Evolutionary conservation across 2,329 filamentous ascomycete genomes (phyloP).

Genomic region (Orbilia blumenaviensis): DNA sequence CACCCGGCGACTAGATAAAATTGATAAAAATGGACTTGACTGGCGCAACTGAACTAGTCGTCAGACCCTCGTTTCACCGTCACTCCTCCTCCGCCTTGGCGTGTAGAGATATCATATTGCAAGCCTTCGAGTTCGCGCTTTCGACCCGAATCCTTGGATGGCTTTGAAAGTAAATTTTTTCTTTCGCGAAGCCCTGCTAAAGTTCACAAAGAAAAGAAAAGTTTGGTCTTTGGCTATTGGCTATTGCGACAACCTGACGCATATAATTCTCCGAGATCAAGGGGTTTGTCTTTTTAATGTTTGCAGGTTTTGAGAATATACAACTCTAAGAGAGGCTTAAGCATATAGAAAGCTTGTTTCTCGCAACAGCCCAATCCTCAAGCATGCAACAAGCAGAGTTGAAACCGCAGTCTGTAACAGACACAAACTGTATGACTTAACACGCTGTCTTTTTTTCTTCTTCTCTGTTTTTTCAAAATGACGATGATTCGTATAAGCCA

Average conservation of each 20-base stretch:
- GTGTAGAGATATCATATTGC: not conserved
- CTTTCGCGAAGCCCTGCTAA: not conserved
- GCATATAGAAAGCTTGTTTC: not conserved
- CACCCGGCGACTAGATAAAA: not conserved
- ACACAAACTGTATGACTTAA: constrained; percentile 5
- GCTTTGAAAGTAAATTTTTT: not conserved
- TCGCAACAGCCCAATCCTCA: not conserved
- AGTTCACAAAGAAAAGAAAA: not conserved
- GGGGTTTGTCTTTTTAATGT: not conserved
- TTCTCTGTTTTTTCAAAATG: not conserved
- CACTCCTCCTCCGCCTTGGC: constrained; percentile 20
- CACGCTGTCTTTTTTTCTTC: not conserved
- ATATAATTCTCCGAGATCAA: constrained; percentile 14
- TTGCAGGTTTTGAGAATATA: too few species aligned
- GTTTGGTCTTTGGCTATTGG: too few species aligned
- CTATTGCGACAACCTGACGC: not conserved
- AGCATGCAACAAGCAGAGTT: not conserved
- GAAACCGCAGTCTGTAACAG: not conserved
- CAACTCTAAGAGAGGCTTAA: not conserved
- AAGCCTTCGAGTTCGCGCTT: not conserved
- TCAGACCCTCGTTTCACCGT: constrained; percentile 22
- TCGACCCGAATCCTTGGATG: not conserved
- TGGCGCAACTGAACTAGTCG: not conserved
- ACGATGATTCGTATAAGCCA: not conserved
- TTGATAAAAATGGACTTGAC: not conserved